A percentile compares a stretch with the other conserved stretches of the same genome.
These are phyloP conservation scores for Trametes sanguinea DNA, from an alignment of 768 basidiomycete species.

Conservation along the genomic window DNA sequence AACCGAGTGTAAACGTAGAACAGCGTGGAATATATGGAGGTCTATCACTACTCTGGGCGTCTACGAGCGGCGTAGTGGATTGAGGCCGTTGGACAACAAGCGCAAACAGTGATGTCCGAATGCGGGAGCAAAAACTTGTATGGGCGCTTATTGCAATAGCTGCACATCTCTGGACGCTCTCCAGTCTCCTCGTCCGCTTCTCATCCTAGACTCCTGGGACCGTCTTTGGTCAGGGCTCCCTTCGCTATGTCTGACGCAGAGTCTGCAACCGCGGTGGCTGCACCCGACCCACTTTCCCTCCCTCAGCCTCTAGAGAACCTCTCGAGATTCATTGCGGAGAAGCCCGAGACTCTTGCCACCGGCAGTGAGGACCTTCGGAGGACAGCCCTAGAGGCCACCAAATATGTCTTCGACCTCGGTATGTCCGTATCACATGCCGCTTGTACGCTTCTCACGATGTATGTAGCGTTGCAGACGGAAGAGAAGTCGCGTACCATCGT, in stretches of 20 bases:
- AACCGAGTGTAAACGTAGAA: too few relatives aligned
- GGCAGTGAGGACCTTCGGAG: slow-evolving; percentile 55
- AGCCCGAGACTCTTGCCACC: slow-evolving; percentile 55
- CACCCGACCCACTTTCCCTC: slow-evolving; percentile 23
- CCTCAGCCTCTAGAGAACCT: slow-evolving; percentile 50
- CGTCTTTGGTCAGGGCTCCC: not conserved
- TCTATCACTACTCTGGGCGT: too few relatives aligned
- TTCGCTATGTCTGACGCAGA: not conserved
- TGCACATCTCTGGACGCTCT: not conserved
- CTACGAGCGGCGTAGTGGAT: slow-evolving; percentile 10
- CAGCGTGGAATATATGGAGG: too few relatives aligned
- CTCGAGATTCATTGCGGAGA: slow-evolving; percentile 54
- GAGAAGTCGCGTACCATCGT: slow-evolving; percentile 63
- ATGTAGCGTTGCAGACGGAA: slow-evolving; percentile 70
- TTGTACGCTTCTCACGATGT: slow-evolving; percentile 6
- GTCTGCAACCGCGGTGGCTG: not conserved
- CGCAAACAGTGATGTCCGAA: slow-evolving; percentile 16
- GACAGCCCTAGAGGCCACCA: slow-evolving; percentile 66
- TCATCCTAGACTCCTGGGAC: not conserved
- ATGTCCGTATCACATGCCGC: slow-evolving; percentile 31
- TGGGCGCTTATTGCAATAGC: slow-evolving; percentile 5
- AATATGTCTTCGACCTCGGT: slow-evolving; percentile 79
- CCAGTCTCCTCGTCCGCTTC: not conserved
- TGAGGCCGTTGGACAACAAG: slow-evolving; percentile 21
- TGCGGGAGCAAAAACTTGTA: slow-evolving; percentile 20